A percentile compares a stretch with the other conserved stretches of the same genome.
phyloP scores from a whole-genome alignment of 768 basidiomycete species.

The Boletus sensibilis region DNA sequence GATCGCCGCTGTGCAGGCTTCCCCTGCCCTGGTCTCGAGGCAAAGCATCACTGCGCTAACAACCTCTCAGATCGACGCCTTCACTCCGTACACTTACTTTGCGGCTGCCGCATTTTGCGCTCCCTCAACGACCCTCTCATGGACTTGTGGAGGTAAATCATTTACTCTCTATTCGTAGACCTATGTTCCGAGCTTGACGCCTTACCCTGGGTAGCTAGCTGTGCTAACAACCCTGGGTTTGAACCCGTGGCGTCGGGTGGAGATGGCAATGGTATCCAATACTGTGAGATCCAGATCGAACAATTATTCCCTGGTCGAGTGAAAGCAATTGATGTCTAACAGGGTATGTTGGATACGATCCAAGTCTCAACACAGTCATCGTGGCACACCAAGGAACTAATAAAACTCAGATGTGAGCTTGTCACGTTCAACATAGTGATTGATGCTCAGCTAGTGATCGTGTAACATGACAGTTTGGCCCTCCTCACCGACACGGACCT shows the following conservation, averaged over 20 bases:
- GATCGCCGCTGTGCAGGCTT: slow-evolving; percentile 4
- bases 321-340: background rate
- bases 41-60: slow-evolving; percentile 39
- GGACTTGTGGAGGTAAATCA: slow-evolving; percentile 52
- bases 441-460: slow-evolving; percentile 17
- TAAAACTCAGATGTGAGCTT: slow-evolving; percentile 33
- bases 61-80: slow-evolving; percentile 39
- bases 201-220: slow-evolving; percentile 32
- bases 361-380: slow-evolving; percentile 32
- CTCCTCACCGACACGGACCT: slow-evolving; percentile 42
- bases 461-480: slow-evolving; percentile 28
- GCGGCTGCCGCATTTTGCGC: slow-evolving; percentile 50
- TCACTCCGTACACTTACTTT: slow-evolving; percentile 48
- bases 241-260: slow-evolving; percentile 45
- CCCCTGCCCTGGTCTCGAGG: slow-evolving; percentile 28
- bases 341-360: slow-evolving; percentile 42
- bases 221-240: slow-evolving; percentile 43
- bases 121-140: slow-evolving; percentile 38
- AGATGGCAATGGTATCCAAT: slow-evolving; percentile 39
- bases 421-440: slow-evolving; percentile 37
- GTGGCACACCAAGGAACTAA: slow-evolving; percentile 36
- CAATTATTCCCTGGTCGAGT: too few relatives aligned
- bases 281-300: slow-evolving; percentile 34
- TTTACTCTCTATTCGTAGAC: background rate
- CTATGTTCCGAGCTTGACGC: background rate